Evolutionary conservation across 768 basidiomycete species (phyloP), one percentile per base, ranked within the genome.

Genomic region (Gloeophyllum trabeum): DNA sequence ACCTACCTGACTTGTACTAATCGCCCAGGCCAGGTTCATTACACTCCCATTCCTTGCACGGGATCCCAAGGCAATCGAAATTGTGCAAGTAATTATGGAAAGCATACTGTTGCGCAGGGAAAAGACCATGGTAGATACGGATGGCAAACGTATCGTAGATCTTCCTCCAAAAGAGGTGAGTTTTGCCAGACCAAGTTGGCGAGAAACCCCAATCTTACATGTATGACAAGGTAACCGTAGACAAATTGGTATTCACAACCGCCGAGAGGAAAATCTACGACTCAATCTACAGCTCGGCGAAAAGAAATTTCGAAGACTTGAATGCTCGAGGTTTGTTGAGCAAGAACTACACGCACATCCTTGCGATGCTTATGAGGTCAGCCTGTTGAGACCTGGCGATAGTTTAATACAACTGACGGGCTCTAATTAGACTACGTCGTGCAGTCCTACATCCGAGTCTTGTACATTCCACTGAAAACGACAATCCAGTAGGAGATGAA

Each of bases 301-400:
- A 91, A 61, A 65, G 67, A 35, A 75, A 80, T 47, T 97, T 91
- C 54, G 81, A 91, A 41, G 74, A 74, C 43, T 67, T 93, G 16
- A 80, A 79, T 48, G 80, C 79, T 3, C 82, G 82, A 56, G 91
- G 92, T 3, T 64, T 81, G 2, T 65, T 88, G 23, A 75, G 78
- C 49, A 85, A 76, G 55, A 89, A 90, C 51, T 83, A 85, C 57
- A 83, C 86, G 16, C 78, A 88, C 57, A 89, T 92, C 55, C 72
- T 97, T 51, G 89, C 92, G 10, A 91, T 94, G 84, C 68, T 97
- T 23, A 94, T 94, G 88, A 75, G 81, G 90, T 90, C 43, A 20
- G 73, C 61, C 5, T 5, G 20, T 18, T 19, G 4, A 4, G 5
- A 2, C 16, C 10, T 6, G 7, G 18, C 19, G 35, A 26, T 42